Evolutionary conservation across 768 basidiomycete genomes (phyloP).

Genomic region (Russula foetens): DNA sequence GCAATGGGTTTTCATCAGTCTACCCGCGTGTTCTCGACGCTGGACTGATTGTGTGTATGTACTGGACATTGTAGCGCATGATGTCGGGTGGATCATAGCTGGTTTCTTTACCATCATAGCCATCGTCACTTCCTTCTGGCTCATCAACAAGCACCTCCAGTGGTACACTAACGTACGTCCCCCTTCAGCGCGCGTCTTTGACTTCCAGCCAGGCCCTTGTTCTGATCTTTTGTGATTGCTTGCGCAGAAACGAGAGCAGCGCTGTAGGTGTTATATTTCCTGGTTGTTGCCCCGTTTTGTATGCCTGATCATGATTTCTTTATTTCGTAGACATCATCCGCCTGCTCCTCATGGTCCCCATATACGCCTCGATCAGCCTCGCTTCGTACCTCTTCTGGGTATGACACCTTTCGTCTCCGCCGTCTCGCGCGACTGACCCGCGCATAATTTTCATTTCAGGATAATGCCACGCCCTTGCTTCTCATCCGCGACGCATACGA

Average conservation of each 20-base stretch:
- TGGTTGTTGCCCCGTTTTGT: neutral
- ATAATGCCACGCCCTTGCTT: constrained; percentile 60
- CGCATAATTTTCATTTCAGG: constrained; percentile 28
- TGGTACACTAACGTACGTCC: constrained; percentile 61
- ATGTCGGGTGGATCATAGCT: constrained; percentile 66
- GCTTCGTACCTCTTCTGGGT: constrained; percentile 70
- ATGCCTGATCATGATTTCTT: neutral
- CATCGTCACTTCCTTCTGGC: constrained; percentile 54
- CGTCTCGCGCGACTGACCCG: neutral
- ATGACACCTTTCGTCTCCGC: neutral
- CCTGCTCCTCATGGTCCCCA: constrained; percentile 69
- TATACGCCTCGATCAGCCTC: constrained; percentile 62
- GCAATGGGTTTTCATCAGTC: neutral
- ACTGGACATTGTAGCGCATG: constrained; percentile 37
- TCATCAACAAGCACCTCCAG: constrained; percentile 62
- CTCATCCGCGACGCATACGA: constrained; percentile 71
- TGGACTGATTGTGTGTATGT: neutral
- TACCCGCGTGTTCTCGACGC: neutral
- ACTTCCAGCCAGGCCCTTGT: neutral
- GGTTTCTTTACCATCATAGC: constrained; percentile 52
- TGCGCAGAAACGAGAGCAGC: constrained; percentile 58
- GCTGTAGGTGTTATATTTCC: constrained; percentile 36
- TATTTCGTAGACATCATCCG: constrained; percentile 59
- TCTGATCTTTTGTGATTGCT: neutral
- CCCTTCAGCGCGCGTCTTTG: neutral